Evolutionary conservation across 345 rosid genomes (phyloP).

Genomic region (Sisymbrium irio): DNA sequence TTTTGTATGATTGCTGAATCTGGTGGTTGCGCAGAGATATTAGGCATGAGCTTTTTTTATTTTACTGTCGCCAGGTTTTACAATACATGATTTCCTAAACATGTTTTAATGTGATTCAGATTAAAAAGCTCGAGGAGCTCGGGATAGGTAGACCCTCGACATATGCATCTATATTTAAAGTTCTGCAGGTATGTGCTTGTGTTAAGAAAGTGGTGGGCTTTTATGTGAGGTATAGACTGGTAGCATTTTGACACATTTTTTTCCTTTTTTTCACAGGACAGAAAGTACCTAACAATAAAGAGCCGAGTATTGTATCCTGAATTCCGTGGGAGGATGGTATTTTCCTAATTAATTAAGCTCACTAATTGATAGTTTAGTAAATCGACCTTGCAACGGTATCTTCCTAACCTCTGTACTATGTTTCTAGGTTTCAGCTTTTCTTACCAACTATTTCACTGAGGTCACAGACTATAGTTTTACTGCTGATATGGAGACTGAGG

Average conservation of each 20-base stretch:
- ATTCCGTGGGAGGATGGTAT: conserved; percentile 99
- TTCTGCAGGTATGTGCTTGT: conserved; percentile 61
- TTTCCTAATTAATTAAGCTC: conserved; percentile 15
- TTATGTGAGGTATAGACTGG: conserved; percentile 13
- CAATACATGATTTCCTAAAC: neutral
- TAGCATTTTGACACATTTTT: conserved; percentile 19
- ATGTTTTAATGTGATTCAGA: conserved; percentile 46
- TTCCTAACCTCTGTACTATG: conserved; percentile 16
- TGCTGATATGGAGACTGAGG: conserved; percentile 98
- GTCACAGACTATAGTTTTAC: conserved; percentile 95
- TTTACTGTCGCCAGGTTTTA: conserved; percentile 1
- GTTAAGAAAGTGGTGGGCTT: neutral
- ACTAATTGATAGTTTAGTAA: conserved; percentile 4
- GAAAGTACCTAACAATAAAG: conserved; percentile 74
- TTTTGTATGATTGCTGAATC: conserved; percentile 13
- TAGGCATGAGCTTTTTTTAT: neutral
- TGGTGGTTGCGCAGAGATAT: conserved; percentile 3
- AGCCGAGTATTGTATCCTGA: conserved; percentile 73
- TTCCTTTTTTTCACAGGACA: conserved; percentile 60
- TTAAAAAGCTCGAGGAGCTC: conserved; percentile 94
- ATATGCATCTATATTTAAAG: conserved; percentile 82
- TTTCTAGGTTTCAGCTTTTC: conserved; percentile 92
- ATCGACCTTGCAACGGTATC: conserved; percentile 2
- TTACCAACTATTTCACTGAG: conserved; percentile 80
- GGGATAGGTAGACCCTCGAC: conserved; percentile 99